Conservation (phyloP, 2,329 filamentous ascomycete species). For the Neobulgaria alba region DNA sequence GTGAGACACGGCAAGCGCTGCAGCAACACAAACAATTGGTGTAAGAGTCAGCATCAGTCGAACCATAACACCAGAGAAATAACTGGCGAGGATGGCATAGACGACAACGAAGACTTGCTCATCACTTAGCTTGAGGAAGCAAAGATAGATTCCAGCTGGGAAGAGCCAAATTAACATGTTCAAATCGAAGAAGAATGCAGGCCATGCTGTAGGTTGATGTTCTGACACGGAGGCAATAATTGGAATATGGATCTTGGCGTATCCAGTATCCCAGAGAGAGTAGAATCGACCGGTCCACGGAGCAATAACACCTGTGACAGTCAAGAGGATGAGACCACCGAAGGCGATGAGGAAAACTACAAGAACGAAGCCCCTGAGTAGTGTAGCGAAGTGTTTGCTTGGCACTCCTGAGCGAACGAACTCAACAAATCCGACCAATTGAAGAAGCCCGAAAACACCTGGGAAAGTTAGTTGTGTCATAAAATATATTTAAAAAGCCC, state of each 20-base stretch:
- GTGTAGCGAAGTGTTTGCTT: constrained; percentile 86
- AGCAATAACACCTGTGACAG: constrained; percentile 82
- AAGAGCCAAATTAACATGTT: constrained; percentile 99
- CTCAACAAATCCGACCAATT: constrained; percentile 86
- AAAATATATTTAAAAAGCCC: constrained; percentile 23
- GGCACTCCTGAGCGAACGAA: constrained; percentile 84
- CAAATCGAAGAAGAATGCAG: constrained; percentile 97
- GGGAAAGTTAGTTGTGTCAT: constrained; percentile 12
- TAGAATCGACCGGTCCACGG: constrained; percentile 99
- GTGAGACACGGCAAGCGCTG: constrained; percentile 78
- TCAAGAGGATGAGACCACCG: constrained; percentile 73
- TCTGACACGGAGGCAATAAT: constrained; percentile 99
- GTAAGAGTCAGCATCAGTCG: constrained; percentile 97
- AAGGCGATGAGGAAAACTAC: constrained; percentile 66
- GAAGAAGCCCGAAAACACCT: constrained; percentile 93
- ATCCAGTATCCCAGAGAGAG: constrained; percentile 96
- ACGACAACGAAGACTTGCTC: constrained; percentile 98
- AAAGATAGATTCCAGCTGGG: constrained; percentile 96
- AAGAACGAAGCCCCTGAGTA: constrained; percentile 70
- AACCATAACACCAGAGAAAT: constrained; percentile 99
- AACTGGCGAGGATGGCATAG: constrained; percentile 92
- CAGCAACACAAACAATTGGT: constrained; percentile 89
- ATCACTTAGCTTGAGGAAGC: constrained; percentile 87
- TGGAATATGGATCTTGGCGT: constrained; percentile 98
- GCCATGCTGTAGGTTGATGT: constrained; percentile 98